Evolutionary conservation across 2,329 filamentous ascomycete species (phyloP).

Genomic region (Mariannaea elegans): DNA sequence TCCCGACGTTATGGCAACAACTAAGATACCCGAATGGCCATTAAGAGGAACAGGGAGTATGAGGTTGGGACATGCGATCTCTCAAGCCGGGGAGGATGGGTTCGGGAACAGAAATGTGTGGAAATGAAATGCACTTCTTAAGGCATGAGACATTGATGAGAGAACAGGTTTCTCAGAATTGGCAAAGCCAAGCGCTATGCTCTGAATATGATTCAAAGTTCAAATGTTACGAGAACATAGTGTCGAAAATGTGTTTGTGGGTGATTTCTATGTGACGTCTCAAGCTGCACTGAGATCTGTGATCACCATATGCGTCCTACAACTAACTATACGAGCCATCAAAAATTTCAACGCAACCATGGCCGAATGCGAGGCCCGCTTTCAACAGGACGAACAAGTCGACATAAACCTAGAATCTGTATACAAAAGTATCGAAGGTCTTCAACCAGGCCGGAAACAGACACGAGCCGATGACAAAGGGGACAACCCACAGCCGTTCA

Average conservation of each 20-base stretch:
- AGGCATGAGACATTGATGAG: neutral
- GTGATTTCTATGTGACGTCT: no score
- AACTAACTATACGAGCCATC: neutral
- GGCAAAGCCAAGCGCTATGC: neutral
- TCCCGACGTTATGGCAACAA: no score
- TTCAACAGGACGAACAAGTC: neutral
- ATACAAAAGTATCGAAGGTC: no score
- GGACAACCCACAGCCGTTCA: neutral
- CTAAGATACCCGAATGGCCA: no score
- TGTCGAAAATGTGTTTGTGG: no score
- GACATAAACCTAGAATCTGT: neutral
- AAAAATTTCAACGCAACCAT: neutral
- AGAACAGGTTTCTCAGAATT: neutral
- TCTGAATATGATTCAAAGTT: neutral
- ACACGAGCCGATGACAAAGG: neutral
- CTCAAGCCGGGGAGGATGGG: neutral
- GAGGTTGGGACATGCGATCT: no score
- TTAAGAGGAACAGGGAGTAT: no score
- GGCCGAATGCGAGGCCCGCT: neutral
- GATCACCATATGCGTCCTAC: no score
- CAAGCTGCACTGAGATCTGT: no score
- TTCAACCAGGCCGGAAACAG: no score
- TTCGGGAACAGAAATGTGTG: neutral
- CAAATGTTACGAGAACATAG: neutral
- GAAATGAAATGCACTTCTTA: neutral